Base-by-base conservation (phyloP, 2,329 filamentous ascomycete genomes). In the Alternaria viburni region DNA sequence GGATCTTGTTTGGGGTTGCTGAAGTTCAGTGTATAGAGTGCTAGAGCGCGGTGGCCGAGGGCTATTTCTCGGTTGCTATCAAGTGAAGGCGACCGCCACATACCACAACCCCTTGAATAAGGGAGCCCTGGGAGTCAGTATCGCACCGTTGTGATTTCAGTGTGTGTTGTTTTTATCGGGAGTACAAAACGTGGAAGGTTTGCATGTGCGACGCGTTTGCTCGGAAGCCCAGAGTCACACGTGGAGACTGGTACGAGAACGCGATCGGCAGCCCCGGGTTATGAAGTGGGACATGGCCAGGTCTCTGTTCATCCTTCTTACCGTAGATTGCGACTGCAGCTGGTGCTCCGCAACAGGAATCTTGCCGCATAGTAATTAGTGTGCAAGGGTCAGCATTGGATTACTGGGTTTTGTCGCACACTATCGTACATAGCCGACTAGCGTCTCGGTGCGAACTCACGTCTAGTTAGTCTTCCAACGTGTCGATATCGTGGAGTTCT, bases 151-250 rank as follows among this genome's bases (percentile, higher is more conserved):
- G 17, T 41, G 26, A 43, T 44, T 41, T 12, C 17, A 23, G 23
- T n/a, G 55, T n/a, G 55, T 30, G 28, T 54, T 17, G 55, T 46
- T 51, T 28, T 45, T 50, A 50, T 46, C n/a, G 30, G 44, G 57
- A 19, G 60, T 50, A 59, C 60, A 23, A 59, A 62, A 62, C 60
- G 60, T 62, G 56, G 60, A 54, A 32, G 55, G 54, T 21, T 50
- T 50, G 47, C 21, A 25, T 17, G 23, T 59, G 59, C 57, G 45
- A 54, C 49, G 23, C 19, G 30, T 47, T 44, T 49, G 43, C 23
- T 32, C 56, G 47, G 55, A 32, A 25, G 43, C 41, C 30, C 11
- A 59, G 28, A 62, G 55, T 62, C 59, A 25, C 43, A 59, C 59
- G 30, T 52, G 56, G 54, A 36, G 32, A 43, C 50, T 28, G 49